Percentiles rank a stretch among this genome's conserved stretches.
phyloP scores from a whole-genome alignment of 177 flowering plant genomes.

The Tripterygium wilfordii region DNA sequence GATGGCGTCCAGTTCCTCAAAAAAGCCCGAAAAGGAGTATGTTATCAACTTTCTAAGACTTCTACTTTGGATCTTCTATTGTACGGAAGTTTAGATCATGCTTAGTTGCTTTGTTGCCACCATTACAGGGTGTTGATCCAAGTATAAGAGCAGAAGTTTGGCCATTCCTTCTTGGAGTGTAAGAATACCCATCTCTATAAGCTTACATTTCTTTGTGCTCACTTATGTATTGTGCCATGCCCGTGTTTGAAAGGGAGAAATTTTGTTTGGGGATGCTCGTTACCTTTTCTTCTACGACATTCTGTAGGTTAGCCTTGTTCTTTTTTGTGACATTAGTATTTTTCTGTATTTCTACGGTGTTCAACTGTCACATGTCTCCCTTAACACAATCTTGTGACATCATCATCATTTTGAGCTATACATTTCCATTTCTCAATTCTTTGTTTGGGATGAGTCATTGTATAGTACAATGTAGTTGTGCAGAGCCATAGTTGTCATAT shows the following conservation, averaged over 20 bases:
- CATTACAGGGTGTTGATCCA: conserved; percentile 79
- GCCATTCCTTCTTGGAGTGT: conserved; percentile 97
- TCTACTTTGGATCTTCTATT: not conserved
- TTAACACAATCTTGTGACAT: too few relatives aligned
- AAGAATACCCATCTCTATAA: conserved; percentile 28
- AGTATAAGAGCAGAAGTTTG: conserved; percentile 84
- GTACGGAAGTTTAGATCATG: not conserved
- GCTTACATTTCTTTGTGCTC: not conserved
- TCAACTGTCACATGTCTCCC: too few relatives aligned
- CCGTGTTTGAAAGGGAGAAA: not conserved
- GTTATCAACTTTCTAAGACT: conserved; percentile 10
- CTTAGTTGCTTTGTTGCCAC: not conserved
- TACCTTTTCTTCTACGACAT: too few relatives aligned
- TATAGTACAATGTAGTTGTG: too few relatives aligned
- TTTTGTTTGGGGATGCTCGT: too few relatives aligned
- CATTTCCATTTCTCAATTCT: too few relatives aligned
- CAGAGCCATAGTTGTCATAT: too few relatives aligned
- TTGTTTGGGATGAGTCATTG: too few relatives aligned
- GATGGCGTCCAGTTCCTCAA: conserved; percentile 57
- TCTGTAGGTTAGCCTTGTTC: too few relatives aligned
- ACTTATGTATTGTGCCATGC: not conserved
- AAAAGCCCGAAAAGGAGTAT: conserved; percentile 64
- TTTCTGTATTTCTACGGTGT: too few relatives aligned
- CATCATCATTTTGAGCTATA: too few relatives aligned
- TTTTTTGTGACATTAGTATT: too few relatives aligned